Evolutionary conservation across 2,329 filamentous ascomycete genomes (phyloP).

Genomic region (Aspergillus japonicus): DNA sequence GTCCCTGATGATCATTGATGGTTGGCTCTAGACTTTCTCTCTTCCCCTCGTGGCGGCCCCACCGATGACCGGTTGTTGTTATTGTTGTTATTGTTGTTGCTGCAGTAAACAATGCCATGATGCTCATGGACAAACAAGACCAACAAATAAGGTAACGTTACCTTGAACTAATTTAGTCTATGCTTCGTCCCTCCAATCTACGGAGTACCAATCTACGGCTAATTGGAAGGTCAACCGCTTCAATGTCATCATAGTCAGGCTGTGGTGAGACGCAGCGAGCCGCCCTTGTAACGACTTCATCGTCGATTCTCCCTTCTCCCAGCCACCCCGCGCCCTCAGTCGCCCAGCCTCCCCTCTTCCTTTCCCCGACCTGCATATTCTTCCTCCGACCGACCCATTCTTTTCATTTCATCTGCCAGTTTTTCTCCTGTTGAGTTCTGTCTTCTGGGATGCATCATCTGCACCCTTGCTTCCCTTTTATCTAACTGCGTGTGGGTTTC

Average conservation of each 20-base stretch:
- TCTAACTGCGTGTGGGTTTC: slow-evolving; percentile 9
- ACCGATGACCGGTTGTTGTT: not conserved
- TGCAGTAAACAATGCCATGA: not conserved
- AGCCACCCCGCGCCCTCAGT: slow-evolving; percentile 33
- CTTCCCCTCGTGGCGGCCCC: not conserved
- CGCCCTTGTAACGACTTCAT: too few species aligned
- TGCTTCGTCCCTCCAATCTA: too few species aligned
- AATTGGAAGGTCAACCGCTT: not conserved
- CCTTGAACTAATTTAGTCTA: too few species aligned
- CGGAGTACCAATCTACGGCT: not conserved
- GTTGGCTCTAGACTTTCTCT: not conserved
- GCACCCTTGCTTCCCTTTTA: slow-evolving; percentile 3
- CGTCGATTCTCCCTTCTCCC: slow-evolving; percentile 26
- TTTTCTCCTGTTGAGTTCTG: not conserved
- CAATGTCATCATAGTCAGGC: not conserved
- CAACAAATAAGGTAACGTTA: not conserved
- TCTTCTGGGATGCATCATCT: slow-evolving; percentile 5
- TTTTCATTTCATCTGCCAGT: slow-evolving; percentile 2
- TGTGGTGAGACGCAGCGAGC: not conserved
- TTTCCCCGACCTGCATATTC: slow-evolving; percentile 12
- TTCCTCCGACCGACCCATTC: not conserved
- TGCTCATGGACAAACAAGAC: not conserved
- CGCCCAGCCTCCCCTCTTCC: slow-evolving; percentile 33
- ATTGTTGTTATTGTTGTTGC: too few species aligned
- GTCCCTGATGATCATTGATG: not conserved